Base-by-base conservation (phyloP, 805 yeast species). In the Hanseniaspora lindneri region DNA sequence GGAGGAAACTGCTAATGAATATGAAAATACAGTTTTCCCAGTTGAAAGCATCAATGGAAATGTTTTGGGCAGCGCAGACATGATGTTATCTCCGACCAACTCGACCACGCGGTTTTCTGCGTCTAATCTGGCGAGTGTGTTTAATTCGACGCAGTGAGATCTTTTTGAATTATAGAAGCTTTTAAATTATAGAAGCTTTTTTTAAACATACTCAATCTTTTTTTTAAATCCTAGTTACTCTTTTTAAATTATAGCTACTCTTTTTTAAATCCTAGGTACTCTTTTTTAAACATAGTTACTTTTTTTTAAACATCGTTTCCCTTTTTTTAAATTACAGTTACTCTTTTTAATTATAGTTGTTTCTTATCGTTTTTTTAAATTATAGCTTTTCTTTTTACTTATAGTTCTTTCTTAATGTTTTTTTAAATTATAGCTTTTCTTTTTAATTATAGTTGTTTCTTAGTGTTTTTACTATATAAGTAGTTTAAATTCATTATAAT, bases 21-120 rank as follows among this genome's bases (percentile, higher is more conserved):
- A 61, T 10, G 60, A 61, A 44, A 28, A 35, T 1, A 29, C 29
- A 17, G 40, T 62, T 39, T 59, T 58, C 20, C 53, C 56, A 43
- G 52, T 63, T 14, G 53, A 59, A 11, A 62, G 65, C 43, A 53
- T 61, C 21, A 62, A 60, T 47, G 66, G 66, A 9, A 61, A 56
- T 50, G 57, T 57, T 5, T 61, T 60, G 9, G 54, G 55, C 16
- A 54, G 44, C 44, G 55, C 51, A 32, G 54, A 56, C 19, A 34
- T 55, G 27, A 44, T 49, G 14, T 13, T 64, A 32, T 61, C 67
- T 8, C 67, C 67, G 28, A 37, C 30, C 13, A 34, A 30, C 14
- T 3, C 57, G 58, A 47, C 59, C 50, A 32, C 63, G 62, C 33
- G 39, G 8, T 37, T 25, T 25, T 8, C 17, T 19, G 14, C 11